Percentiles rank a stretch among this genome's conserved stretches.
Conservation (phyloP, 1,284 basidiomycete genomes). For the Ceratobasidium papillatum region DNA sequence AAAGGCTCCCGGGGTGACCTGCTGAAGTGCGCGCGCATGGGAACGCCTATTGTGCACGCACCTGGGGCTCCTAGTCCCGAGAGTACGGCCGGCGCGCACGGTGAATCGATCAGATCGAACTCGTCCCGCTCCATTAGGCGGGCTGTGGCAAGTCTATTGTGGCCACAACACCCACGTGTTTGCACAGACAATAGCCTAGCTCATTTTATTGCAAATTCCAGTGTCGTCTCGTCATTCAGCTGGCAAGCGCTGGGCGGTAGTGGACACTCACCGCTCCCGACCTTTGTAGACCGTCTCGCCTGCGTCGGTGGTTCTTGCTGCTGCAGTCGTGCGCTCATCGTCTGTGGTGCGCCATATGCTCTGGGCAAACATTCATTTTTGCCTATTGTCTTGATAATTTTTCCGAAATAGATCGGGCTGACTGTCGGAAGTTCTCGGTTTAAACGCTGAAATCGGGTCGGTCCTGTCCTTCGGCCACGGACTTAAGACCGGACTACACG, state of each 20-base stretch:
- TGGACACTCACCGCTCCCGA: background rate
- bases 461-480: slow-evolving; percentile 22
- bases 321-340: slow-evolving; percentile 31
- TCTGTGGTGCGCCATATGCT: background rate
- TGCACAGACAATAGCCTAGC: slow-evolving; percentile 17
- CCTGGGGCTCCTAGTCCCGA: slow-evolving; percentile 2
- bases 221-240: background rate
- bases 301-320: background rate
- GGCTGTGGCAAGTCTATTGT: slow-evolving; percentile 36
- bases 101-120: slow-evolving; percentile 15
- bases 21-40: slow-evolving; percentile 25
- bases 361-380: background rate
- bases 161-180: slow-evolving; percentile 40
- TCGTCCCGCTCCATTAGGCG: background rate
- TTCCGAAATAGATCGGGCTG: background rate
- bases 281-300: background rate
- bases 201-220: background rate
- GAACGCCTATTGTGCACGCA: slow-evolving; percentile 25
- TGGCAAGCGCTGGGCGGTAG: slow-evolving; percentile 8
- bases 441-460: slow-evolving; percentile 7
- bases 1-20: background rate
- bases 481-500: slow-evolving; percentile 18
- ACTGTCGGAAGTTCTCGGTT: slow-evolving; percentile 19
- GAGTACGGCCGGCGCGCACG: slow-evolving; percentile 1
- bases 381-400: slow-evolving; percentile 15